A percentile compares a stretch with the other conserved stretches of the same genome.
Conservation (phyloP, 164 flowering plant genomes). For the Aristolochia contorta region DNA sequence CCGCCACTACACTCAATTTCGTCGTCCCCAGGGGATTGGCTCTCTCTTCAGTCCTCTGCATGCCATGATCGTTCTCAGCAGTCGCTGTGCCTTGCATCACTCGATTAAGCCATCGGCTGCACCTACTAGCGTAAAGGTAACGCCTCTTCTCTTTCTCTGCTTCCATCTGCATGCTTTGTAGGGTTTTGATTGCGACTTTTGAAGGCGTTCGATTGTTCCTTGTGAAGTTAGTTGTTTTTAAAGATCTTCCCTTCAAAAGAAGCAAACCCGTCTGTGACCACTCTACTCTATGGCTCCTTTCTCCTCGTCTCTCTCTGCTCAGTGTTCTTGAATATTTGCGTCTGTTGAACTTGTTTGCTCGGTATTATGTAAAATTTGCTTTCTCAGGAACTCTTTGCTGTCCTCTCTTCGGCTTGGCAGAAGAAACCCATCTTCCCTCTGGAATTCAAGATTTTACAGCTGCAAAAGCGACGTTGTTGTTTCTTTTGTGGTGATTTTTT, state of each 20-base stretch:
- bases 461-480: background rate
- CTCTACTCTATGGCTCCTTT: background rate
- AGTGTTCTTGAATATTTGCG: background rate
- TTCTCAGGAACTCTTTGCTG: background rate
- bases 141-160: background rate
- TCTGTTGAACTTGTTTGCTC: background rate
- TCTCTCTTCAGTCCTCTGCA: background rate
- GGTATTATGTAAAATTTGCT: background rate
- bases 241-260: background rate
- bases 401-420: background rate
- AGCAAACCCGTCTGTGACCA: background rate
- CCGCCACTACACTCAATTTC: background rate
- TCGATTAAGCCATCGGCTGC: background rate
- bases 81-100: background rate
- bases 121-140: constrained; percentile 4
- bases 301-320: background rate
- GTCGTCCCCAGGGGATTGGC: background rate
- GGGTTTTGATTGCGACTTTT: too few relatives aligned
- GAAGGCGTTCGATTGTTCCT: too few relatives aligned
- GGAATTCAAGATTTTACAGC: background rate
- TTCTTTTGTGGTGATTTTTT: background rate
- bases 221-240: background rate
- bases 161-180: background rate
- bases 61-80: too few relatives aligned
- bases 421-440: background rate